These are phyloP conservation scores for Isoetes engelmannii DNA, from an alignment of 83 land plant genomes.

Conservation along the genomic window DNA sequence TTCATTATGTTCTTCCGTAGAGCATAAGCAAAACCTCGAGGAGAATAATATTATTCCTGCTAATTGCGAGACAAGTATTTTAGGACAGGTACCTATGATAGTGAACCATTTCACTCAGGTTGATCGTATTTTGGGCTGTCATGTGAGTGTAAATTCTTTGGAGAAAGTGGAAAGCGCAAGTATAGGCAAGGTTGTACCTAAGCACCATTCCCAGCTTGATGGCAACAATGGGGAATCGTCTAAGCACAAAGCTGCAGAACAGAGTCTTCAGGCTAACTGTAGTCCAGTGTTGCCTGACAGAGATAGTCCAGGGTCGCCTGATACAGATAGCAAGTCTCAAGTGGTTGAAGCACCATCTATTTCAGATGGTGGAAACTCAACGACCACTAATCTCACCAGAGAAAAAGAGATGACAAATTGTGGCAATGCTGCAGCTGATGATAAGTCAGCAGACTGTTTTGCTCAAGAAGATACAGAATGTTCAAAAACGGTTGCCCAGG, in stretches of 20 bases:
- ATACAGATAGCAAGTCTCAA: background rate
- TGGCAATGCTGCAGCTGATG: constrained; percentile 7
- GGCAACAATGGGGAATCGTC: background rate
- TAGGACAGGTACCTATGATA: background rate
- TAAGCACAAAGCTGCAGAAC: background rate
- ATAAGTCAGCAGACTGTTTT: constrained; percentile 6
- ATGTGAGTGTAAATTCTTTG: constrained; percentile 30
- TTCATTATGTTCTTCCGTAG: constrained; percentile 19
- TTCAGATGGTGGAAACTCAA: constrained; percentile 1
- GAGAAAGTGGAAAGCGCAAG: constrained; percentile 2
- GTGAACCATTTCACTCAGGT: constrained; percentile 43
- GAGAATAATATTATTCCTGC: constrained; percentile 24
- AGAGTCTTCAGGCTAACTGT: background rate
- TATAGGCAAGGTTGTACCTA: background rate
- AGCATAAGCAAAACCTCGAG: constrained; percentile 20
- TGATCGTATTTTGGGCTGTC: constrained; percentile 91
- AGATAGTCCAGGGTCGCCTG: background rate
- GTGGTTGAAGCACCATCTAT: background rate
- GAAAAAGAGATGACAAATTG: constrained; percentile 7
- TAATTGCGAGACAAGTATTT: constrained; percentile 14
- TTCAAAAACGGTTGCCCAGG: background rate
- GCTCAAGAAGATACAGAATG: constrained; percentile 10
- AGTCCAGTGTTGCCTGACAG: background rate
- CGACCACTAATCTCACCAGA: background rate
- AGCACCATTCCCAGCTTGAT: background rate